Evolutionary conservation across 2,329 filamentous ascomycete species (phyloP), one percentile per base, ranked within the genome.

Genomic region (Calonectria honghensis): DNA sequence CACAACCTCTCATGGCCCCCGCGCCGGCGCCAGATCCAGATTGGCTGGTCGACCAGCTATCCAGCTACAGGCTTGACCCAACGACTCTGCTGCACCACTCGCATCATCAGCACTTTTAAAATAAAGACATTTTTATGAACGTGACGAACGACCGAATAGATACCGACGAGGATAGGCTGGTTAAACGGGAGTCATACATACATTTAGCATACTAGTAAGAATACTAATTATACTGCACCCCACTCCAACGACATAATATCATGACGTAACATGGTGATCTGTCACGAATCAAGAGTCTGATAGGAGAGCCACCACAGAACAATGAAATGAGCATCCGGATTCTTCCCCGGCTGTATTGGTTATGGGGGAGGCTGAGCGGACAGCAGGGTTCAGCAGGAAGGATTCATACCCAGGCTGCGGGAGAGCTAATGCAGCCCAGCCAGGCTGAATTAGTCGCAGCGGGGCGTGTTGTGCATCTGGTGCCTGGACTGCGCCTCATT

Each of bases 21-120:
- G 54, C 39, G n/a, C 37, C 32, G 5, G 27, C 51, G 27, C 45
- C 32, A 9, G 68, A 70, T 20, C 68, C 45, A 3, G 68, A 70
- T 11, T 70, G 68, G 68, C 35, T 70, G 27, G 35, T 70, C 11
- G 68, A 70, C 48, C 68, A 70, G 35, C 45, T 70, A 6, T 45
- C 68, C 18, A 61, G 48, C 31, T 70, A 70, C 20, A 39, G 45
- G 13, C 35, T 70, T 32, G 68, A 64, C n/a, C 32, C 68, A 10
- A 37, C 68, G 7, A 64, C 27, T 13, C 37, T 70, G 41, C 27
- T 65, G 29, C 68, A 54, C 29, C 27, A 52, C 7, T 41, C 57
- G 16, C 57, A 63, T 63, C 51, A 54, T 32, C 35, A 41, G 4
- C 57, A 37, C 7, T 63, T 63, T 45, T 63, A 63, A n/a, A 61